Evolutionary conservation across 2,329 filamentous ascomycete species (phyloP).

Genomic region (Teratosphaeriaceae sp.): DNA sequence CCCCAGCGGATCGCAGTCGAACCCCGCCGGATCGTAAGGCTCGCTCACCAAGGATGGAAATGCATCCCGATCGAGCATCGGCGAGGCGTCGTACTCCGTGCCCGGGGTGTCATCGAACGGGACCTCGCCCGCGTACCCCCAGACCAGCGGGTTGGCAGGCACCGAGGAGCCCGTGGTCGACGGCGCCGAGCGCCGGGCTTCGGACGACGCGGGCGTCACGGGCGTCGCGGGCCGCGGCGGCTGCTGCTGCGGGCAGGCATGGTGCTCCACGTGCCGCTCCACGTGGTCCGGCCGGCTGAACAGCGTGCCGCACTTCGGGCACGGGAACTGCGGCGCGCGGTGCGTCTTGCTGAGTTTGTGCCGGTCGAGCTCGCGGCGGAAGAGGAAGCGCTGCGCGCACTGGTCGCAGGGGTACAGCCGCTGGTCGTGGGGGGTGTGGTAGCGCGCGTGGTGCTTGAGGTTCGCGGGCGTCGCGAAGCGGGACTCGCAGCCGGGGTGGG

Average conservation of each 20-base stretch:
- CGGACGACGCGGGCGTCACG: neutral
- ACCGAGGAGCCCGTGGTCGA: neutral
- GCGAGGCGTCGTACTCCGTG: neutral
- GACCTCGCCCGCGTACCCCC: neutral
- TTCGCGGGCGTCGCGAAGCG: neutral
- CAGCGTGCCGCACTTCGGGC: neutral
- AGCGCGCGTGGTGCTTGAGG: slow-evolving; percentile 3
- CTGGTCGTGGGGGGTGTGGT: slow-evolving; percentile 3
- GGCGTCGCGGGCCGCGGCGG: too few species aligned
- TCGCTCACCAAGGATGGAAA: neutral
- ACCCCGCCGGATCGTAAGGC: neutral
- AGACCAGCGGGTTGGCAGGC: neutral
- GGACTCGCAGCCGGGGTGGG: neutral
- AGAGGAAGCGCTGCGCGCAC: slow-evolving; percentile 3
- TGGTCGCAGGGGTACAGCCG: slow-evolving; percentile 2
- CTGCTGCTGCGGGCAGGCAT: neutral
- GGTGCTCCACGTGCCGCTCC: neutral
- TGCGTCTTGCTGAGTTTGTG: slow-evolving; percentile 1
- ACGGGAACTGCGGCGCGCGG: neutral
- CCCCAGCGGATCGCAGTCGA: neutral
- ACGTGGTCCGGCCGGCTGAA: slow-evolving; percentile 2
- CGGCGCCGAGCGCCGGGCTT: neutral
- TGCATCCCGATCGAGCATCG: neutral
- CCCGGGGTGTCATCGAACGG: neutral
- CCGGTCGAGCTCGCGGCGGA: slow-evolving; percentile 2